Percentiles rank a stretch among this genome's conserved stretches.
Conservation (phyloP, 1,284 basidiomycete species). For the Ceratobasidium sp. region DNA sequence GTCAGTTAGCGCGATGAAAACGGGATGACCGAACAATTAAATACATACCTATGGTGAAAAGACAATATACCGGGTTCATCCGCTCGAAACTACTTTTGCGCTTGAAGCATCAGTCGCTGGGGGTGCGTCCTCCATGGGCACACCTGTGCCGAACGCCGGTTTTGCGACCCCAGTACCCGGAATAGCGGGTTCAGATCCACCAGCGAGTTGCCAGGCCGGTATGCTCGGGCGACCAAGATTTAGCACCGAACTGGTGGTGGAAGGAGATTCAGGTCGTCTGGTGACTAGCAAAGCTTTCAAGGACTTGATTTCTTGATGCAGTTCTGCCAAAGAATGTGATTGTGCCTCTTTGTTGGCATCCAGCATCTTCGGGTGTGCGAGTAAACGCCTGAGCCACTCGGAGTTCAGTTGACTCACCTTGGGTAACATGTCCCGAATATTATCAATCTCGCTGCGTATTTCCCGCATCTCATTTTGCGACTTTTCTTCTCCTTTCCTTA, state of each 20-base stretch:
- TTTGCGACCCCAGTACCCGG: slow-evolving; percentile 11
- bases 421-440: slow-evolving; percentile 90
- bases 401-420: slow-evolving; percentile 67
- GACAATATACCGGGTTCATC: background rate
- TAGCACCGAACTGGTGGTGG: slow-evolving; percentile 62
- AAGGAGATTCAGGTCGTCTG: slow-evolving; percentile 70
- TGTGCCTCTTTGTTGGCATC: slow-evolving; percentile 92
- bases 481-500: slow-evolving; percentile 82
- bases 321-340: slow-evolving; percentile 75
- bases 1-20: background rate
- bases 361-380: slow-evolving; percentile 76
- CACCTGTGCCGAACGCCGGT: background rate
- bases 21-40: slow-evolving; percentile 1
- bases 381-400: slow-evolving; percentile 21
- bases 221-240: slow-evolving; percentile 76
- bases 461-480: slow-evolving; percentile 93
- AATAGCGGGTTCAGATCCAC: slow-evolving; percentile 44
- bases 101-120: background rate
- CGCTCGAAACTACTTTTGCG: background rate
- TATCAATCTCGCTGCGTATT: slow-evolving; percentile 91
- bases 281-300: slow-evolving; percentile 93
- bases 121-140: background rate
- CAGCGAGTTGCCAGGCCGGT: slow-evolving; percentile 88
- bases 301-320: slow-evolving; percentile 96
- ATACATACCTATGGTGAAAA: slow-evolving; percentile 17